A percentile compares a stretch with the other conserved stretches of the same genome.
These are phyloP conservation scores for Lachancea sp. DNA, from an alignment of 805 yeast species.

Conservation along the genomic window DNA sequence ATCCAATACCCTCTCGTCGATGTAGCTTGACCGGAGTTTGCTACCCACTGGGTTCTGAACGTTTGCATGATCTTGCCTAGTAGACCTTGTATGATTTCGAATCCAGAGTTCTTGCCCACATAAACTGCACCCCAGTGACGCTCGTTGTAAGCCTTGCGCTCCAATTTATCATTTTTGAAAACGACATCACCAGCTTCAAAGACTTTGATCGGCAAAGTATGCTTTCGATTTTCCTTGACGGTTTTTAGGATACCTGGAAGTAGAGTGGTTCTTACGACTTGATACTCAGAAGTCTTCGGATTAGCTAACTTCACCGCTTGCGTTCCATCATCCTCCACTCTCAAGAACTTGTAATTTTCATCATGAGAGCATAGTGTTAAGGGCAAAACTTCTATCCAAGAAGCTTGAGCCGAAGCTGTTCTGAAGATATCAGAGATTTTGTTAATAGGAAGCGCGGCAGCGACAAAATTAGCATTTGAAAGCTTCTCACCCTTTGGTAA, in stretches of 20 bases:
- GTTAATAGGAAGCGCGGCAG: slow-evolving; percentile 85
- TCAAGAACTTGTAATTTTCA: slow-evolving; percentile 87
- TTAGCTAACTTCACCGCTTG: slow-evolving; percentile 85
- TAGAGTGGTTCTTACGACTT: slow-evolving; percentile 92
- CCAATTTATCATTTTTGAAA: slow-evolving; percentile 68
- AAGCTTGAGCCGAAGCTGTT: slow-evolving; percentile 85
- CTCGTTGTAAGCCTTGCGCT: slow-evolving; percentile 86
- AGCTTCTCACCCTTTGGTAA: slow-evolving; percentile 73
- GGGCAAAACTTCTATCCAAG: slow-evolving; percentile 95
- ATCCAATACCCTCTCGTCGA: slow-evolving; percentile 81
- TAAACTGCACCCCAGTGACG: slow-evolving; percentile 92
- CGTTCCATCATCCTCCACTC: slow-evolving; percentile 64
- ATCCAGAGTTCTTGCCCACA: slow-evolving; percentile 93
- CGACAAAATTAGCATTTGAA: slow-evolving; percentile 68
- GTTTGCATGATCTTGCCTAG: slow-evolving; percentile 95
- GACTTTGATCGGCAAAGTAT: slow-evolving; percentile 87
- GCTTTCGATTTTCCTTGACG: slow-evolving; percentile 91
- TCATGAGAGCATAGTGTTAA: slow-evolving; percentile 93
- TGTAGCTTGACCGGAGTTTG: slow-evolving; percentile 39
- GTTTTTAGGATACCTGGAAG: slow-evolving; percentile 94
- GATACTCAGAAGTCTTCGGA: slow-evolving; percentile 95
- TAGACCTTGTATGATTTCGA: slow-evolving; percentile 90
- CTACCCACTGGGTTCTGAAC: slow-evolving; percentile 80
- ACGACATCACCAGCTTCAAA: slow-evolving; percentile 95
- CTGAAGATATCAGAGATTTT: slow-evolving; percentile 87